A percentile compares a stretch with the other conserved stretches of the same genome.
These are phyloP conservation scores for Angophora floribunda DNA, from an alignment of 345 rosid species.

Conservation along the genomic window DNA sequence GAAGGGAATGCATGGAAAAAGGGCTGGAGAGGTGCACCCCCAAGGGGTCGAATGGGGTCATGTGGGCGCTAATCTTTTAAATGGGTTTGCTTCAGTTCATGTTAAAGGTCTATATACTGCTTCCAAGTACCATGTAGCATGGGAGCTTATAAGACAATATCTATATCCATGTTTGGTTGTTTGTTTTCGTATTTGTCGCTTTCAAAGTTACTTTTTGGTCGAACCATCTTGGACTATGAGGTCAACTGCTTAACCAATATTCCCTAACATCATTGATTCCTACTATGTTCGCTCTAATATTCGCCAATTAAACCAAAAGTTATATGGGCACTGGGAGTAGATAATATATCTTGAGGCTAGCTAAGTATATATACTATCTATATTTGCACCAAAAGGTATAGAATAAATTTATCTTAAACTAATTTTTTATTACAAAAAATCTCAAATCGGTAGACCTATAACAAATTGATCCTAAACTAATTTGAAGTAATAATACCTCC, in stretches of 20 bases:
- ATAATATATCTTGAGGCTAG: neutral
- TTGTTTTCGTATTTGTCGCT: neutral
- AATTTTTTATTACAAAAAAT: too few relatives aligned
- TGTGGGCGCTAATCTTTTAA: neutral
- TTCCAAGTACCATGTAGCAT: neutral
- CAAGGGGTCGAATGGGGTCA: neutral
- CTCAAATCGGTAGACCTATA: too few relatives aligned
- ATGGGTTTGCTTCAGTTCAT: neutral
- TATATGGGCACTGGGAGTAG: neutral
- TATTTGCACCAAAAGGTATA: neutral
- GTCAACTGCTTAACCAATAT: neutral
- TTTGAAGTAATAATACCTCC: neutral
- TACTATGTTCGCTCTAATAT: neutral
- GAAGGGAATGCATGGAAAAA: neutral
- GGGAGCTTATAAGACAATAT: neutral
- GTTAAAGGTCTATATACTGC: neutral
- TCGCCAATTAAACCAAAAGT: neutral
- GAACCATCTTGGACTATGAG: neutral
- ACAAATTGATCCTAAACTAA: too few relatives aligned
- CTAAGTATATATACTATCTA: neutral
- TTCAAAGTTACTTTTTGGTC: neutral
- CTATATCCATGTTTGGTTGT: neutral
- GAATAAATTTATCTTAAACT: too few relatives aligned
- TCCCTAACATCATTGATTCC: neutral
- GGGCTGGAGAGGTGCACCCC: neutral